Conservation (phyloP, 352 stramenopile genomes). For the Phytophthora capsici region DNA sequence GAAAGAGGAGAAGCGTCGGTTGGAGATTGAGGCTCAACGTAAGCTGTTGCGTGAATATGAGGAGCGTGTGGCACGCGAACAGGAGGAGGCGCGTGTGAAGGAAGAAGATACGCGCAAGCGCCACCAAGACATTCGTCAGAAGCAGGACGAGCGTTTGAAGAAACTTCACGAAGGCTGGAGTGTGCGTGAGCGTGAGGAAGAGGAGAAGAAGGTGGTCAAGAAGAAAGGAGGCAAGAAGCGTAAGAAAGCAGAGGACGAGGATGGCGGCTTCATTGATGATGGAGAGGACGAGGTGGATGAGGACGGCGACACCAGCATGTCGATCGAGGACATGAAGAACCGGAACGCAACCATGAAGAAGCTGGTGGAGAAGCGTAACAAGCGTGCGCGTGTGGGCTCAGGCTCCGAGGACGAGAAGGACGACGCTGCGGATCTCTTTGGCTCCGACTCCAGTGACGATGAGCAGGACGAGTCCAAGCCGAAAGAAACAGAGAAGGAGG, state of each 20-base stretch:
- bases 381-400: constrained; percentile 57
- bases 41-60: constrained; percentile 86
- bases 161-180: constrained; percentile 85
- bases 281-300: constrained; percentile 64
- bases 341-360: constrained; percentile 88
- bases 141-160: constrained; percentile 86
- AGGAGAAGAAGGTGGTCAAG: constrained; percentile 82
- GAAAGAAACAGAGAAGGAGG: constrained; percentile 21
- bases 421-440: constrained; percentile 75
- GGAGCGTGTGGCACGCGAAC: constrained; percentile 72
- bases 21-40: constrained; percentile 84
- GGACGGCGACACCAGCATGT: constrained; percentile 72
- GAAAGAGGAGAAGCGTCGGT: constrained; percentile 82
- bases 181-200: constrained; percentile 82
- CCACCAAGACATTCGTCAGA: constrained; percentile 73
- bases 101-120: constrained; percentile 71
- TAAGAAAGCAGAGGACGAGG: constrained; percentile 78
- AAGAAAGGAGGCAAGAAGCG: constrained; percentile 77
- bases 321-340: constrained; percentile 92
- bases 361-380: constrained; percentile 85
- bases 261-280: constrained; percentile 74
- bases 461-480: constrained; percentile 48
- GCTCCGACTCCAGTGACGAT: constrained; percentile 85
- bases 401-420: constrained; percentile 73
- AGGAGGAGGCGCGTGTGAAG: constrained; percentile 51